phyloP scores from a whole-genome alignment of 2,329 filamentous ascomycete species.

The Exserohilum rostratum region DNA sequence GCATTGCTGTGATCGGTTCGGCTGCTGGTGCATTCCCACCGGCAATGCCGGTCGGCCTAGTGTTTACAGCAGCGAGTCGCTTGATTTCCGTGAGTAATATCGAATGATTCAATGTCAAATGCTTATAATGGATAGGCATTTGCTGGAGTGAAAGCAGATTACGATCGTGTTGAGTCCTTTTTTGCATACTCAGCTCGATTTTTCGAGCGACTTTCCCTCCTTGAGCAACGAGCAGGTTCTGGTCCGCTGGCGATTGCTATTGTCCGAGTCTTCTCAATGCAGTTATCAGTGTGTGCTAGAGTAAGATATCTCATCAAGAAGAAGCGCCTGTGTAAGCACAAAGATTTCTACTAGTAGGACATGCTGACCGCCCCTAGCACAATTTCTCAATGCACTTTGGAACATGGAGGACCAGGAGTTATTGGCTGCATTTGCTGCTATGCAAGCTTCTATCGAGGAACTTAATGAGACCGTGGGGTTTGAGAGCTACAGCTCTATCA shows the following conservation, averaged over 20 bases:
- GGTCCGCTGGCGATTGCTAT: background rate
- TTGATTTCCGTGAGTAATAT: slow-evolving; percentile 9
- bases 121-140: slow-evolving; percentile 29
- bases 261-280: background rate
- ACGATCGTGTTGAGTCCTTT: slow-evolving; percentile 49
- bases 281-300: slow-evolving; percentile 1
- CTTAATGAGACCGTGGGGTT: slow-evolving; percentile 14
- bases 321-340: slow-evolving; percentile 3
- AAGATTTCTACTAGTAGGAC: too few species aligned
- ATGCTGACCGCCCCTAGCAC: background rate
- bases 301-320: background rate
- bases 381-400: slow-evolving; percentile 20
- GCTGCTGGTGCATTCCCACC: slow-evolving; percentile 27
- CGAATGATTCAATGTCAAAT: too few species aligned
- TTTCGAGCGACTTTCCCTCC: slow-evolving; percentile 42
- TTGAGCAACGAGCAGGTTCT: slow-evolving; percentile 37
- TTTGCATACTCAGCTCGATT: slow-evolving; percentile 51
- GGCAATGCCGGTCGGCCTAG: slow-evolving; percentile 23
- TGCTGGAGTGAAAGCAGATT: slow-evolving; percentile 45
- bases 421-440: slow-evolving; percentile 11
- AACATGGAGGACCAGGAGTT: slow-evolving; percentile 20
- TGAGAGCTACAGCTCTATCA: slow-evolving; percentile 12
- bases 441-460: slow-evolving; percentile 21
- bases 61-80: slow-evolving; percentile 19
- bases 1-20: slow-evolving; percentile 15